Percentiles rank a stretch among this genome's conserved stretches.
phyloP scores from a whole-genome alignment of 1,139 yeast species.

The Yamadazyma jaroonii region DNA sequence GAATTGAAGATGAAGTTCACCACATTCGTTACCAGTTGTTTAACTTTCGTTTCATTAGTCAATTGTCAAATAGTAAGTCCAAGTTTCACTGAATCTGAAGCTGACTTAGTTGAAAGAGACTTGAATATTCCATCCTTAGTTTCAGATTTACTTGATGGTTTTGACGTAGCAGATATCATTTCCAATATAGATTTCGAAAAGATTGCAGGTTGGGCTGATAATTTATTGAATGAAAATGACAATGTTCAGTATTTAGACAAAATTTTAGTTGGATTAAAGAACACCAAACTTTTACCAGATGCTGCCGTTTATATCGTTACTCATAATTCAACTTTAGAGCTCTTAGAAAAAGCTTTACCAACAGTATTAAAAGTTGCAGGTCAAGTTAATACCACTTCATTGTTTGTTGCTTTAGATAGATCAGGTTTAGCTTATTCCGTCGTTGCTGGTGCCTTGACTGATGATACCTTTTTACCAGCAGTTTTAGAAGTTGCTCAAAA shows the following conservation, averaged over 20 bases:
- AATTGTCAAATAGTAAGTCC: slow-evolving; percentile 15
- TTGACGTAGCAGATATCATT: slow-evolving; percentile 21
- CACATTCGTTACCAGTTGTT: slow-evolving; percentile 17
- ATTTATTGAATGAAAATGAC: slow-evolving; percentile 22
- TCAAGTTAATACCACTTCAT: slow-evolving; percentile 24
- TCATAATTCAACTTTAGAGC: slow-evolving; percentile 23
- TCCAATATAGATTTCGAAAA: slow-evolving; percentile 23
- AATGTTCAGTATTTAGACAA: slow-evolving; percentile 25
- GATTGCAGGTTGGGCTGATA: slow-evolving; percentile 32
- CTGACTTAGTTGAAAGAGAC: slow-evolving; percentile 23
- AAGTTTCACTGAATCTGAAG: slow-evolving; percentile 9
- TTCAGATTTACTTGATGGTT: slow-evolving; percentile 16
- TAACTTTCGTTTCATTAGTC: slow-evolving; percentile 14
- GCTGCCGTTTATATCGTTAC: slow-evolving; percentile 24
- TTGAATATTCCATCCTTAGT: slow-evolving; percentile 12
- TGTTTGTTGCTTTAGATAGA: slow-evolving; percentile 32
- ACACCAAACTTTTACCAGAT: slow-evolving; percentile 25
- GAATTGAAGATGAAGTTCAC: slow-evolving; percentile 17
- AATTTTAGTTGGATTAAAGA: slow-evolving; percentile 22
- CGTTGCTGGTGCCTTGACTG: slow-evolving; percentile 25
- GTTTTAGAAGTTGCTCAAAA: slow-evolving; percentile 22
- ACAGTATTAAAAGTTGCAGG: slow-evolving; percentile 18
- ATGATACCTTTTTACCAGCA: slow-evolving; percentile 28
- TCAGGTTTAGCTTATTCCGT: slow-evolving; percentile 33
- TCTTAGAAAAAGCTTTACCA: slow-evolving; percentile 19